These are phyloP conservation scores for Dryadomyces sulphureus DNA, from an alignment of 2,329 filamentous ascomycete genomes.

Conservation along the genomic window DNA sequence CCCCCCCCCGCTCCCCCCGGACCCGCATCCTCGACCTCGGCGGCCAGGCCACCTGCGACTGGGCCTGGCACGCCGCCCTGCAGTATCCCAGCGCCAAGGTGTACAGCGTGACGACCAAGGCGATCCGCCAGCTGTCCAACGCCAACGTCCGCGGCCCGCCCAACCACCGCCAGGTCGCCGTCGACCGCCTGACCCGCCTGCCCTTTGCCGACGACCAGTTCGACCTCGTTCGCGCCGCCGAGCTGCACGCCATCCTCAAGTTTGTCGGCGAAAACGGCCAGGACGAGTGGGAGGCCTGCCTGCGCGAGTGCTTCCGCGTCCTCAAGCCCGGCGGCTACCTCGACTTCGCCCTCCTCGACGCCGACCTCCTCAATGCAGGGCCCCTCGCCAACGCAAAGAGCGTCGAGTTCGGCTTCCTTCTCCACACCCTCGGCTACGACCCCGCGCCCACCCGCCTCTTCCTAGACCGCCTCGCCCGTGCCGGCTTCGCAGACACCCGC, in stretches of 20 bases:
- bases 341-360: constrained; percentile 81
- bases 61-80: constrained; percentile 86
- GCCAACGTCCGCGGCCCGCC: constrained; percentile 65
- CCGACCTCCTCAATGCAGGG: constrained; percentile 76
- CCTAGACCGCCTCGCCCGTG: constrained; percentile 55
- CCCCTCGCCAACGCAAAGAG: constrained; percentile 66
- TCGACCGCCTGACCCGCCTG: constrained; percentile 62
- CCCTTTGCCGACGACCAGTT: constrained; percentile 81
- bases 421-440: constrained; percentile 84
- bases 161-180: constrained; percentile 75
- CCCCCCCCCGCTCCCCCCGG: too few relatives aligned
- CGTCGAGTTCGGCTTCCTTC: constrained; percentile 82
- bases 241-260: constrained; percentile 74
- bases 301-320: constrained; percentile 76
- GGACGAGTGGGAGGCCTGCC: constrained; percentile 79
- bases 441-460: constrained; percentile 70
- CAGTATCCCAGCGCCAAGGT: constrained; percentile 76
- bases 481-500: constrained; percentile 67
- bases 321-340: constrained; percentile 87
- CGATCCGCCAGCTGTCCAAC: constrained; percentile 55
- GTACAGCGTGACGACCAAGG: constrained; percentile 68
- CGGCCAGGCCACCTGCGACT: constrained; percentile 73
- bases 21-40: constrained; percentile 72
- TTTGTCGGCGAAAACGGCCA: constrained; percentile 49
- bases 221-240: constrained; percentile 79